These are phyloP conservation scores for Emmonsiellopsis sp. DNA, from an alignment of 2,329 filamentous ascomycete species.

Conservation along the genomic window DNA sequence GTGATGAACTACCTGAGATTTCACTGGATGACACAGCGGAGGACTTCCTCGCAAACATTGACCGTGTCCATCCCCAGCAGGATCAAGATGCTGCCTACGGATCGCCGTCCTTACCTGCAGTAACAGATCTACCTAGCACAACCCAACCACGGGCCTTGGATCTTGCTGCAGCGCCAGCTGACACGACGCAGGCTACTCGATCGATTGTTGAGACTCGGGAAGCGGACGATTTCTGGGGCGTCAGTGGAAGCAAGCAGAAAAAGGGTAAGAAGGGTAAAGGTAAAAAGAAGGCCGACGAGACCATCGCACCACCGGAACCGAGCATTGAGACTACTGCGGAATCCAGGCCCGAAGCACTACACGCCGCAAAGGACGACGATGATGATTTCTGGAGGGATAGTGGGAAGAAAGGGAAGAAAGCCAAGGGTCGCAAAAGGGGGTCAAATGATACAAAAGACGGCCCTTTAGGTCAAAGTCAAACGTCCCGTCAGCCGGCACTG, in stretches of 20 bases:
- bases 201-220: not conserved
- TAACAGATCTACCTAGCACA: not conserved
- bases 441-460: not conserved
- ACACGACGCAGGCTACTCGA: not conserved
- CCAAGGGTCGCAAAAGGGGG: slow-evolving; percentile 1
- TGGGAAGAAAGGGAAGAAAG: slow-evolving; percentile 10
- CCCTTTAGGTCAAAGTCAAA: not conserved
- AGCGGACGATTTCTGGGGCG: not conserved
- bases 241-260: slow-evolving; percentile 4
- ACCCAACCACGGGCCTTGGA: not conserved
- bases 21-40: not conserved
- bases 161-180: not conserved
- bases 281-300: not conserved
- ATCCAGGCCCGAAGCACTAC: not conserved
- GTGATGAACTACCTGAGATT: not conserved
- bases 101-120: not conserved
- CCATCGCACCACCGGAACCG: not conserved
- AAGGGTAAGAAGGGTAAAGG: slow-evolving; percentile 8
- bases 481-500: not conserved
- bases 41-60: not conserved
- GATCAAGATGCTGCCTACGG: not conserved
- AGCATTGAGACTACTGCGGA: no score
- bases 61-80: not conserved
- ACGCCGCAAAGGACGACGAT: not conserved
- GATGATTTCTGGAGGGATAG: not conserved